Base-by-base conservation (phyloP, 768 basidiomycete genomes). In the Antrodiella citrinella region DNA sequence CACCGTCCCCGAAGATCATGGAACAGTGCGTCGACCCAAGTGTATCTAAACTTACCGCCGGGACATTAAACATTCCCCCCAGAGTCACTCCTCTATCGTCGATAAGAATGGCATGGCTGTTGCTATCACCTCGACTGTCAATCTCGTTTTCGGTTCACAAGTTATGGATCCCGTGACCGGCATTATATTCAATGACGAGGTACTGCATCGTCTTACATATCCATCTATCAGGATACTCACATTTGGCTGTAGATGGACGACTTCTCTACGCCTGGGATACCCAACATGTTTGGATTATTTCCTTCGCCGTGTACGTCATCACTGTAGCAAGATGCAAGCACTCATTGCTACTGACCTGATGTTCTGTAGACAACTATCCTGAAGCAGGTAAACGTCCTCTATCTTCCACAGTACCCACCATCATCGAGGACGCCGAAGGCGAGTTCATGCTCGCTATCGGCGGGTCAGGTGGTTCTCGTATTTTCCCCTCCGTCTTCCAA, bases 31-130 rank as follows among this genome's bases (percentile, higher is more conserved):
- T 64, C 47, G 22, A 9, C 13, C 30, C 51, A 26, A 38, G 35
- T 44, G 18, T 51, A 46, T 30, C 10, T 19, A 38, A 30, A 24
- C 35, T 56, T 20, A 11, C 22, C 4, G 23, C 13, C 4, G 9
- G 20, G 19, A 21, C 20, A 15, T 23, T 44, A 26, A 45, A 48
- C 30, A 9, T 48, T 9, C 54, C 47, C 45, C 45, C 50, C 59
- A 92, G 82, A 93, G 91, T 50, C 94, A 97, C 61, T 76, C 86
- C 4, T 90, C 87, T 4, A 76, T 85, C 5, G 70, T 95, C 4
- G 95, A 98, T 67, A 73, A 75, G 57, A 72, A 84, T 59, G 91
- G 91, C 18, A 91, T 94, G 78, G 92, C 86, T 0, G 90, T 92
- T 4, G 66, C 86, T 13, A 60, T 97, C 26, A 96, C 94, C 1